Evolutionary conservation across 23 red algal species (phyloP).

Genomic region (Cyanidioschyzon merolae): DNA sequence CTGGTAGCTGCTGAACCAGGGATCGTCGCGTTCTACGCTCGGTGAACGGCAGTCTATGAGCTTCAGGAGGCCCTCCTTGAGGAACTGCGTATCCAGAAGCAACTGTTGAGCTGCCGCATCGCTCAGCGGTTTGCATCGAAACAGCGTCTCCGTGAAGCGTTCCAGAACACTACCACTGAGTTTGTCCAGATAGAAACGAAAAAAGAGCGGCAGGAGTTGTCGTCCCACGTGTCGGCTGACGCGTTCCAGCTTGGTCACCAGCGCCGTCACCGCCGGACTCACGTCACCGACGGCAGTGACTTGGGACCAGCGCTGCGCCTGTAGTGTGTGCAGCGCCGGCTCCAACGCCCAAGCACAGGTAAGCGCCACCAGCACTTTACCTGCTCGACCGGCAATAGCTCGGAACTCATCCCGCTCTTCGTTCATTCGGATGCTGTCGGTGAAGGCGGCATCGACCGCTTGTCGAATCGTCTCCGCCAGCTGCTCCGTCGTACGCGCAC

Average conservation of each 20-base stretch:
- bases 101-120: conserved; percentile 67
- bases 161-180: conserved; percentile 43
- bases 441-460: conserved; percentile 49
- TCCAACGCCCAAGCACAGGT: conserved; percentile 40
- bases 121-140: conserved; percentile 37
- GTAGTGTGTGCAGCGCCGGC: conserved; percentile 34
- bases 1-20: conserved; percentile 27
- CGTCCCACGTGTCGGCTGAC: conserved; percentile 14
- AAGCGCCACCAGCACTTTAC: conserved; percentile 42
- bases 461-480: conserved; percentile 43
- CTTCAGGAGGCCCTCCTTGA: conserved; percentile 43
- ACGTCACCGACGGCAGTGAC: conserved; percentile 63
- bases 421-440: conserved; percentile 42
- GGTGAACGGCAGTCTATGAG: conserved; percentile 18
- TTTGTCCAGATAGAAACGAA: conserved; percentile 69
- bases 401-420: conserved; percentile 60
- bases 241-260: conserved; percentile 32
- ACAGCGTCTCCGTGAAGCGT: conserved; percentile 32
- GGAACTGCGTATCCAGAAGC: conserved; percentile 51
- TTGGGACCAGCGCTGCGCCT: conserved; percentile 36
- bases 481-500: conserved; percentile 56
- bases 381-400: conserved; percentile 49
- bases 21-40: background rate
- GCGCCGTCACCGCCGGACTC: conserved; percentile 39
- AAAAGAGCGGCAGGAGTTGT: conserved; percentile 46